Evolutionary conservation across 164 flowering plant genomes (phyloP).

Genomic region (Nelumbo lutea): DNA sequence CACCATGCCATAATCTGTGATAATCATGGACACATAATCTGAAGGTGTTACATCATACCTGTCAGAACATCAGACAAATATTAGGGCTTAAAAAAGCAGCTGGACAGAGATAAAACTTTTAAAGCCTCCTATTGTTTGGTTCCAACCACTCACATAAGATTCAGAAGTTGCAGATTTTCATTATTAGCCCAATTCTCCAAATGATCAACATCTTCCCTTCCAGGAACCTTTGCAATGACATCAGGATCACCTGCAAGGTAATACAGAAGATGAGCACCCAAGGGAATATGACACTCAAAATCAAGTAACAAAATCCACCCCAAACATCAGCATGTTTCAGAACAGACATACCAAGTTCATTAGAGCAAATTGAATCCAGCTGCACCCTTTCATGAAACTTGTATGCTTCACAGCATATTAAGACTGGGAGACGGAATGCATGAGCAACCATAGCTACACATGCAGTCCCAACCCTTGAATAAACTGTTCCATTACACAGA

Average conservation of each 20-base stretch:
- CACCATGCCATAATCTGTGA: constrained; percentile 40
- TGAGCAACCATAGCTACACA: constrained; percentile 40
- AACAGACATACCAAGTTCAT: constrained; percentile 30
- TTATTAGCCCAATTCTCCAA: constrained; percentile 21
- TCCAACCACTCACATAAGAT: constrained; percentile 23
- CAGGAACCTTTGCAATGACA: constrained; percentile 23
- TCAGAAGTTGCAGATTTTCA: constrained; percentile 28
- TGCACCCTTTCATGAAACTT: constrained; percentile 40
- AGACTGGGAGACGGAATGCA: constrained; percentile 30
- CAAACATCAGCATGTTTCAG: background rate
- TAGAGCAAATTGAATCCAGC: constrained; percentile 36
- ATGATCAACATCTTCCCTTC: constrained; percentile 16
- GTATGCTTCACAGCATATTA: constrained; percentile 40
- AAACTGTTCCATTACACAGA: constrained; percentile 36
- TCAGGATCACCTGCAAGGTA: constrained; percentile 27
- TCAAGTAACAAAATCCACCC: no score
- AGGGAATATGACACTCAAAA: background rate
- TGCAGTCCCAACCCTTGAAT: constrained; percentile 38
- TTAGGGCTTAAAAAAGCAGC: background rate
- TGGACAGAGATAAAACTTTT: background rate
- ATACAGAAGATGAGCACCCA: background rate
- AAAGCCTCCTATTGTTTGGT: background rate
- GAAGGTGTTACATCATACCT: constrained; percentile 39
- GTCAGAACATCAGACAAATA: background rate
- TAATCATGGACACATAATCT: constrained; percentile 31